Percentiles rank a stretch among this genome's conserved stretches.
phyloP scores from a whole-genome alignment of 2,329 filamentous ascomycete genomes.

The Aspergillus awamori region DNA sequence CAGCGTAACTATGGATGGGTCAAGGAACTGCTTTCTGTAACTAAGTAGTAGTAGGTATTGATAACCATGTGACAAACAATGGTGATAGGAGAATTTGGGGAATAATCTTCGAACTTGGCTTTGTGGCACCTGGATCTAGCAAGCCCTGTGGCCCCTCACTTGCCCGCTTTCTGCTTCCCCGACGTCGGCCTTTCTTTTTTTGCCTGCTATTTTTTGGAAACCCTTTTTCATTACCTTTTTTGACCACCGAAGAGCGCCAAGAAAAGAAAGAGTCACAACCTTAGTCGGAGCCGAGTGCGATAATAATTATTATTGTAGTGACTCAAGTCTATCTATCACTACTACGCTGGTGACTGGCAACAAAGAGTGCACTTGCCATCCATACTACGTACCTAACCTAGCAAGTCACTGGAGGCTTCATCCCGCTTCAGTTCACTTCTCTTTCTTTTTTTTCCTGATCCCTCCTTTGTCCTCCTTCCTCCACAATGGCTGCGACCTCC shows the following conservation, averaged over 20 bases:
- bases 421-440: background rate
- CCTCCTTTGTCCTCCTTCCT: background rate
- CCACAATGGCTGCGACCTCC: conserved; percentile 41
- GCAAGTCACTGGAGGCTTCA: background rate
- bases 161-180: conserved; percentile 7
- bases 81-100: background rate
- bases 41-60: background rate
- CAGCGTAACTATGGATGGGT: too few species aligned
- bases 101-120: conserved; percentile 12
- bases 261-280: conserved; percentile 5
- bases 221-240: conserved; percentile 11
- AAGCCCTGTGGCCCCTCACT: background rate
- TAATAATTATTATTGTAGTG: conserved; percentile 1
- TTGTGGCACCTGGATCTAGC: conserved; percentile 7
- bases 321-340: background rate
- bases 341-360: background rate
- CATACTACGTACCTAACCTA: background rate
- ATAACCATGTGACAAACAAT: background rate
- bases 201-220: conserved; percentile 1
- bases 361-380: background rate
- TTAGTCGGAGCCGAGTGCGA: background rate
- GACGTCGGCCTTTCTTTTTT: conserved; percentile 20
- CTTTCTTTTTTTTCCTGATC: background rate
- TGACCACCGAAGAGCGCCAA: background rate
- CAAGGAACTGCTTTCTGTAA: too few species aligned